phyloP scores from a whole-genome alignment of 257 asterid genomes.

The Osmanthus fragrans region DNA sequence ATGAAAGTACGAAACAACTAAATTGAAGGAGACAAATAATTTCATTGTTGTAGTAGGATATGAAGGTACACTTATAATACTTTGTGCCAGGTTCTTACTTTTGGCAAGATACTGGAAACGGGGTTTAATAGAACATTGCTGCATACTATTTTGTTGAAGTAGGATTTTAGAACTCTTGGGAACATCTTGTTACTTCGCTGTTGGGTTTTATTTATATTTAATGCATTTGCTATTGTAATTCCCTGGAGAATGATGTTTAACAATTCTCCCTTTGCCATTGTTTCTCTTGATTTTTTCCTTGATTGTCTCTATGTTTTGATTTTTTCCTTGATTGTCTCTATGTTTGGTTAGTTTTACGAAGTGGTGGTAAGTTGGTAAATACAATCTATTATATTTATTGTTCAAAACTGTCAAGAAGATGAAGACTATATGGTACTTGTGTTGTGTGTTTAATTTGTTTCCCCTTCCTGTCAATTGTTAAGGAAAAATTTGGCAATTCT shows the following conservation, averaged over 20 bases:
- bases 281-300: background rate
- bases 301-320: background rate
- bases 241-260: too few relatives aligned
- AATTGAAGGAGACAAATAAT: slow-evolving; percentile 9
- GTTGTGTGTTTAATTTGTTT: slow-evolving; percentile 12
- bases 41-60: background rate
- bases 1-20: background rate
- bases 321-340: background rate
- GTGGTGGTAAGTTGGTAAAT: background rate
- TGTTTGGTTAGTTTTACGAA: slow-evolving; percentile 4
- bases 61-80: background rate
- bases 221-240: background rate
- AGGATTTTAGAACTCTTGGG: background rate
- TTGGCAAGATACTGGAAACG: background rate
- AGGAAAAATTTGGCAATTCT: slow-evolving; percentile 14
- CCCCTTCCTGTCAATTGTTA: slow-evolving; percentile 6
- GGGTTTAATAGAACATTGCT: background rate
- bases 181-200: background rate
- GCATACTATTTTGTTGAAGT: background rate
- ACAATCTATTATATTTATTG: background rate
- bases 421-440: background rate
- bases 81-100: background rate
- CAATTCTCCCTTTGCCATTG: background rate
- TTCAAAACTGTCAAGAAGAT: slow-evolving; percentile 3
- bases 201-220: background rate